Evolutionary conservation across 2,329 filamentous ascomycete species (phyloP), one percentile per base, ranked within the genome.

Genomic region (Talaromyces pinophilus): DNA sequence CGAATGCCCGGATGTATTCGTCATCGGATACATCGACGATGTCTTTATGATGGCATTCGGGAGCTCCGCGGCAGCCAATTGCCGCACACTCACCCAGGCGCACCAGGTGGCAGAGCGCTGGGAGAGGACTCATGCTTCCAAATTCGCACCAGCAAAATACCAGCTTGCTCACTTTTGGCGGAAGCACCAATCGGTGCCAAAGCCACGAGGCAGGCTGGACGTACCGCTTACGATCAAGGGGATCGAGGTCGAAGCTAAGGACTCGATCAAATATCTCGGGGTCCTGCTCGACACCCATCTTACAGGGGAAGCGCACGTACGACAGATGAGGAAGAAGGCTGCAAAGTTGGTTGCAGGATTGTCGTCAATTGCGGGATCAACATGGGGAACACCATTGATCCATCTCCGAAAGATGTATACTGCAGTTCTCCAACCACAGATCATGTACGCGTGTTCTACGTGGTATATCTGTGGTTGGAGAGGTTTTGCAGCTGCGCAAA

Each of bases 371-470:
- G 61, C 61, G 5, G 33, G 46, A 1, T 44, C 48, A 1, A 44
- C 61, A 0, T 63, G 48, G 48, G 61, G 61, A 1, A 63, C 48
- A 2, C 61, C 61, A 1, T 17, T 44, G 38, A 1, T 19, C 1
- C 25, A 28, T 17, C 3, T 63, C 5, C 48, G 35, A 1, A 42
- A 25, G 33, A 69, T 75, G 15, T 75, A 75, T 55, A 67, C 68
- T 30, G 71, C 69, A 22, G 71, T 75, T 30, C 67, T 72, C 5
- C 50, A 74, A 13, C 71, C 69, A 1, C 67, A 74, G 40, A 74
- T 76, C 62, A 65, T 73, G 10, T 76, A 73, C 59, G 69, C 67
- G 1, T 75, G 69, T 62, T 77, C 72, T 10, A 70, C 70, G 44
- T 75, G 72, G 73, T 63, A 63, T 28, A 40, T 63, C 4, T 13